Conservation (phyloP, 495 filamentous ascomycete species). For the Apiosordaria backusii region DNA sequence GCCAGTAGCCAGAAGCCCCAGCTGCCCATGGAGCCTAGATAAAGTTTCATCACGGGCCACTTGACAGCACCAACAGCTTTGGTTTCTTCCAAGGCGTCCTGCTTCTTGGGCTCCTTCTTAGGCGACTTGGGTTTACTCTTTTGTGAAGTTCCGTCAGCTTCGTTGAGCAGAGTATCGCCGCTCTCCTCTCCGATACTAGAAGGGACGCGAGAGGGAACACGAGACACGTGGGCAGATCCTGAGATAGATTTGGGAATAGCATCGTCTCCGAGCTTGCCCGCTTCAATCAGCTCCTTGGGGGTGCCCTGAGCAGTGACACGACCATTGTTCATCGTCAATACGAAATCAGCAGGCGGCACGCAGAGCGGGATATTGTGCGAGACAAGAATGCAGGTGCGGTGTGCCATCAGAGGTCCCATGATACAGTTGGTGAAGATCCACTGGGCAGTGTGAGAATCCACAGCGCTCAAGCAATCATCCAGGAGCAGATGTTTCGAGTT, state of each 20-base stretch:
- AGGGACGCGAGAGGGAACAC: slow-evolving; percentile 67
- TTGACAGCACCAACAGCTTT: slow-evolving; percentile 85
- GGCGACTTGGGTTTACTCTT: slow-evolving; percentile 35
- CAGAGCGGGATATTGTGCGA: slow-evolving; percentile 90
- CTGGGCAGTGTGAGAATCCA: slow-evolving; percentile 98
- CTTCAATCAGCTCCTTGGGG: slow-evolving; percentile 70
- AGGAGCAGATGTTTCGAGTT: slow-evolving; percentile 85
- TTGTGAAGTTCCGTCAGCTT: slow-evolving; percentile 34
- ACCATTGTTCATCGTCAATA: slow-evolving; percentile 86
- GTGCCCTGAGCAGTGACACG: slow-evolving; percentile 71
- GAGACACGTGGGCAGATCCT: slow-evolving; percentile 60
- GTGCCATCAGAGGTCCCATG: slow-evolving; percentile 81
- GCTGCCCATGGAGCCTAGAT: slow-evolving; percentile 81
- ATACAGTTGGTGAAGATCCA: slow-evolving; percentile 96
- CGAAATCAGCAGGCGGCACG: slow-evolving; percentile 70
- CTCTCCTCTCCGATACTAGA: slow-evolving; percentile 61
- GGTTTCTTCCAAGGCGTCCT: slow-evolving; percentile 59
- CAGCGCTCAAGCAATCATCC: slow-evolving; percentile 94
- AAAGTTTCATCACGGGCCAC: slow-evolving; percentile 76
- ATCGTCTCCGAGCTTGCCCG: slow-evolving; percentile 84
- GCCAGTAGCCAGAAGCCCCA: slow-evolving; percentile 93
- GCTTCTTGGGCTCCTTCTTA: slow-evolving; percentile 47
- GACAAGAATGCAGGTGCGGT: slow-evolving; percentile 91
- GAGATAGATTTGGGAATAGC: slow-evolving; percentile 60
- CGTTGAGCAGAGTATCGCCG: slow-evolving; percentile 44